Conservation (phyloP, 306 rosid species). For the Prunus kanzakura region DNA sequence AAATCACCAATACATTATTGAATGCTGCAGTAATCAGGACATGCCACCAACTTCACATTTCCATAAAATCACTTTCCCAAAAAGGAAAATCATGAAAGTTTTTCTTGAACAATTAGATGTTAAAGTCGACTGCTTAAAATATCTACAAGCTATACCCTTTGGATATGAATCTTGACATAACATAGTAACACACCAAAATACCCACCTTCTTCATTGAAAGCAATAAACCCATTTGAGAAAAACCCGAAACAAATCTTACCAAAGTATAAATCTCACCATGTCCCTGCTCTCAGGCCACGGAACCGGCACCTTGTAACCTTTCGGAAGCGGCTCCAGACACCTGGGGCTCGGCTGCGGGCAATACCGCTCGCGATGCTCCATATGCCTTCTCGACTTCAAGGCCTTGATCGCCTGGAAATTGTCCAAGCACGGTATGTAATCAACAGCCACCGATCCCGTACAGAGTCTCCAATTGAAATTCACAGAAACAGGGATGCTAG, state of each 20-base stretch:
- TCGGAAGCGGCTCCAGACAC: conserved; percentile 72
- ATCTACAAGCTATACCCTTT: background rate
- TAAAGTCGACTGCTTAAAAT: background rate
- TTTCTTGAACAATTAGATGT: background rate
- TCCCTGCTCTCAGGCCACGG: conserved; percentile 98
- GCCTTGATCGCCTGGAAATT: conserved; percentile 66
- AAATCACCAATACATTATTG: background rate
- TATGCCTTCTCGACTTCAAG: conserved; percentile 64
- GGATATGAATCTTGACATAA: no score
- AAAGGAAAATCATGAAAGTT: background rate
- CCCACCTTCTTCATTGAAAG: background rate
- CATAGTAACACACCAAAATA: background rate
- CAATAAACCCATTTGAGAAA: background rate
- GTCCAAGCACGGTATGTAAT: conserved; percentile 88
- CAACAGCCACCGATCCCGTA: conserved; percentile 38
- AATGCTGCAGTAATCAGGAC: background rate
- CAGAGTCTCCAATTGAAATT: conserved; percentile 61
- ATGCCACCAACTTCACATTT: background rate
- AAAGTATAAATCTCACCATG: conserved; percentile 89
- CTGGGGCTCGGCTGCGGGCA: conserved; percentile 51
- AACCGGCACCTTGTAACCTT: conserved; percentile 62
- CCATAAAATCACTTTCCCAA: background rate
- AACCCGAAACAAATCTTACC: conserved; percentile 44
- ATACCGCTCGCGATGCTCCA: conserved; percentile 95
- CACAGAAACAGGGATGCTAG: background rate